Evolutionary conservation across 768 basidiomycete species (phyloP), one percentile per base, ranked within the genome.

Genomic region (Auricularia sp.): DNA sequence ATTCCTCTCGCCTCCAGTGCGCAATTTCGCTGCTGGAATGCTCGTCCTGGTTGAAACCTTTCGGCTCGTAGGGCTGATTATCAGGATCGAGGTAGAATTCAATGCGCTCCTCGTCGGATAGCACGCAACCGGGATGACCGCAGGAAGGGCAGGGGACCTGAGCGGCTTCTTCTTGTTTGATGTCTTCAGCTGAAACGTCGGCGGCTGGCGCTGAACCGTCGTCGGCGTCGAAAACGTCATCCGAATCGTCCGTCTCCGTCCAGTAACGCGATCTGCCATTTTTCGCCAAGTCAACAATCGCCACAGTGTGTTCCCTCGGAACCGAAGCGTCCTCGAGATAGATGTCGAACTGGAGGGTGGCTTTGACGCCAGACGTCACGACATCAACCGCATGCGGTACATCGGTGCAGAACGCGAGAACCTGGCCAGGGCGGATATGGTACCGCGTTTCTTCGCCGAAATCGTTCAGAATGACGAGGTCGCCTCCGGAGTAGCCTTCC

Each of bases 361-460:
- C 58, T 35, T 36, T 64, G 23, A 64, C 58, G 14, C 70, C 69
- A 66, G 72, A 73, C n/a, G 74, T 68, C 56, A 74, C 74, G 68
- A 74, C 68, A 18, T 68, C 69, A 23, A 74, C 69, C 6, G 44
- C 10, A 62, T 74, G 73, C 2, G 69, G 68, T 16, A 73, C 68
- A 63, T 74, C 75, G 3, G 75, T 72, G 65, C 73, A 72, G 67
- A 76, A 76, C 0, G 74, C 75, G 12, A 70, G 65, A 74, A 74
- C 74, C 14, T 42, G 54, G 2, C 69, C 68, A 1, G 61, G 33
- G 3, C 47, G 39, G 39, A 42, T 42, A 42, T 42, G 39, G 12
- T 42, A 42, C 8, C 39, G 39, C 39, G 7, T 7, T 14, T 42
- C 39, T 42, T 42, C 39, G 39, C 39, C 39, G 12, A 8, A 7